A percentile compares a stretch with the other conserved stretches of the same genome.
Evolutionary conservation across 2,329 filamentous ascomycete genomes (phyloP).

Genomic region (Penicillium sp.): DNA sequence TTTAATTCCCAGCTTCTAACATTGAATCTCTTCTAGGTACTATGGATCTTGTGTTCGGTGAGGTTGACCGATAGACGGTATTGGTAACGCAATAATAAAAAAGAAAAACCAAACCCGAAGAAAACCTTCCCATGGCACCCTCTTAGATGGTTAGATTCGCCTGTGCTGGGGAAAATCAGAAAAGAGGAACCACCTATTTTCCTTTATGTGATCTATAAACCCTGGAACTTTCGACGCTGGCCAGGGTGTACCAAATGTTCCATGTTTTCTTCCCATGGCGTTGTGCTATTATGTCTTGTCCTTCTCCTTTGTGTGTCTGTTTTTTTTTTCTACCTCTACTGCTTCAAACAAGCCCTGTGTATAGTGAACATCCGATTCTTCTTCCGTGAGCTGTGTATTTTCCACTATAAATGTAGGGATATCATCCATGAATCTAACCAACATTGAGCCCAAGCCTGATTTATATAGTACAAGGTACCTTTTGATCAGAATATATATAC

Average conservation of each 20-base stretch:
- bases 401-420: not conserved
- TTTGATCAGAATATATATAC: too few species aligned
- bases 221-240: constrained; percentile 21
- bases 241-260: constrained; percentile 28
- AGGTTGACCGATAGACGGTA: constrained; percentile 53
- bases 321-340: constrained; percentile 21
- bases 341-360: constrained; percentile 31
- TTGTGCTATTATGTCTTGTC: constrained; percentile 34
- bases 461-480: not conserved
- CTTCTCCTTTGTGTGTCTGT: constrained; percentile 22
- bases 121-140: constrained; percentile 22
- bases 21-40: constrained; percentile 47
- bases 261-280: constrained; percentile 36
- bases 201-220: constrained; percentile 17
- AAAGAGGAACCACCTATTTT: constrained; percentile 11
- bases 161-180: constrained; percentile 16
- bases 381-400: not conserved
- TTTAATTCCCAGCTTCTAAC: constrained; percentile 8
- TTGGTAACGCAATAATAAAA: constrained; percentile 23
- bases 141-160: constrained; percentile 22
- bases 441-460: not conserved
- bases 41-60: constrained; percentile 87
- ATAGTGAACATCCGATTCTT: constrained; percentile 33
- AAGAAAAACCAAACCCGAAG: constrained; percentile 22
- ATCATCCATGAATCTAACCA: not conserved